A percentile compares a stretch with the other conserved stretches of the same genome.
These are phyloP conservation scores for Rutstroemia sp. DNA, from an alignment of 2,329 filamentous ascomycete species.

Conservation along the genomic window DNA sequence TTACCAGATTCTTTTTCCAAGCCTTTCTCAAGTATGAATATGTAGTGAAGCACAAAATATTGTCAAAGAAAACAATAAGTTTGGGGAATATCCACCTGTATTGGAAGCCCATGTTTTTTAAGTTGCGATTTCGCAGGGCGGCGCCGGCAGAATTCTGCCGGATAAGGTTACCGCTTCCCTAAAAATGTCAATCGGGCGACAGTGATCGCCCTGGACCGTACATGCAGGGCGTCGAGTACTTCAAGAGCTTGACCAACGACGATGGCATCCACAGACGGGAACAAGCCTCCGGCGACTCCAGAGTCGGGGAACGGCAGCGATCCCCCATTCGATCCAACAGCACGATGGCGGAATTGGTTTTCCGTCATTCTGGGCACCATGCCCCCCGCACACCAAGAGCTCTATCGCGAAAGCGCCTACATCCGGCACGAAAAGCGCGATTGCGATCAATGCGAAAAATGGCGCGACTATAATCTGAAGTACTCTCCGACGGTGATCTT, in stretches of 20 bases:
- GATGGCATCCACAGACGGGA: constrained; percentile 8
- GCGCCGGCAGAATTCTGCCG: not conserved
- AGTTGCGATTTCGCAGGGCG: too few species aligned
- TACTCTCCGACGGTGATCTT: constrained; percentile 85
- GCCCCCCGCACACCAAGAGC: constrained; percentile 3
- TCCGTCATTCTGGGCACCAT: constrained; percentile 7
- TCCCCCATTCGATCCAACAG: constrained; percentile 3
- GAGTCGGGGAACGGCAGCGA: not conserved
- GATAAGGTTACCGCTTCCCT: not conserved
- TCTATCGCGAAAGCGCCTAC: constrained; percentile 61
- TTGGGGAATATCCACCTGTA: too few species aligned
- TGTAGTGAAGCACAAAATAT: not conserved
- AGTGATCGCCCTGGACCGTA: not conserved
- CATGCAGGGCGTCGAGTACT: not conserved
- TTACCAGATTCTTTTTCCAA: not conserved
- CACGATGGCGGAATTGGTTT: constrained; percentile 8
- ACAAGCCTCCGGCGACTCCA: not conserved
- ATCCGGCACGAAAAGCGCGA: constrained; percentile 67
- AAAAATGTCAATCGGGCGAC: not conserved
- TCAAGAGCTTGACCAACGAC: not conserved
- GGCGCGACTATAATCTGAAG: constrained; percentile 75
- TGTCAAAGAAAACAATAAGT: too few species aligned
- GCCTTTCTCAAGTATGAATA: not conserved
- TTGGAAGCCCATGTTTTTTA: too few species aligned
- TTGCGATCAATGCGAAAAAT: constrained; percentile 72